Base-by-base conservation (phyloP, 2,329 filamentous ascomycete genomes). In the Verticillium nubilum region DNA sequence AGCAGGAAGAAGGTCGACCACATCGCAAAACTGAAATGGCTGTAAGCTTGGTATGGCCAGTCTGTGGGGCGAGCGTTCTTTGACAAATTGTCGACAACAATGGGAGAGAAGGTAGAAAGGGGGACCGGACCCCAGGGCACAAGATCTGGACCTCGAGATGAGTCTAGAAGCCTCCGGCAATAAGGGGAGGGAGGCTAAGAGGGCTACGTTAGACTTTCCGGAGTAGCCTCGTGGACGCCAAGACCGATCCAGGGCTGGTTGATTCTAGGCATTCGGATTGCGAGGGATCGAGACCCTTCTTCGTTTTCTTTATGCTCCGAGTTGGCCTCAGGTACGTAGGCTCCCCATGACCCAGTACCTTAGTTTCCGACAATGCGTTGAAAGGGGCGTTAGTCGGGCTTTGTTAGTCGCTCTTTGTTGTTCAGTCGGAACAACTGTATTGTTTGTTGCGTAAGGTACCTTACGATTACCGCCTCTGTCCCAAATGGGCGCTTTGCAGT, bases 1-100 rank as follows among this genome's bases (percentile, higher is more conserved):
- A 98, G 89, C 69, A 90, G 89, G 75, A 97, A 93, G 80, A 97
- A 96, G 80, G 86, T 87, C 26, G 95, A 98, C 71, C 94, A 98
- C 74, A 78, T 98, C 66, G 88, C 91, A 42, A 98, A 97, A 78
- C 80, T 92, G 86, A 92, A 90, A 71, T 95, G 94, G 67, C 77
- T 95, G 62, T 85, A 72, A 69, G 59, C 29, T 13, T 10, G 9
- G 9, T 31, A 7, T 7, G 29, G 29, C 29, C 13, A 10, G 9
- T 7, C 13, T 31, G 17, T 17, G 27, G 27, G 27, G 52, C 25
- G 52, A 28, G 52, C 52, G 37, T 31, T 13, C 29, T 31, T 47
- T n/a, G 42, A 47, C 42, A 47, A 25, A 23, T 3, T 17, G n/a
- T 23, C n/a, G 42, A 23, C n/a, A 25, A 25, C 10, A 37, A 31